Evolutionary conservation across 371 early-diverging fungal species (phyloP).

Genomic region (Rhizopus arrhizus): DNA sequence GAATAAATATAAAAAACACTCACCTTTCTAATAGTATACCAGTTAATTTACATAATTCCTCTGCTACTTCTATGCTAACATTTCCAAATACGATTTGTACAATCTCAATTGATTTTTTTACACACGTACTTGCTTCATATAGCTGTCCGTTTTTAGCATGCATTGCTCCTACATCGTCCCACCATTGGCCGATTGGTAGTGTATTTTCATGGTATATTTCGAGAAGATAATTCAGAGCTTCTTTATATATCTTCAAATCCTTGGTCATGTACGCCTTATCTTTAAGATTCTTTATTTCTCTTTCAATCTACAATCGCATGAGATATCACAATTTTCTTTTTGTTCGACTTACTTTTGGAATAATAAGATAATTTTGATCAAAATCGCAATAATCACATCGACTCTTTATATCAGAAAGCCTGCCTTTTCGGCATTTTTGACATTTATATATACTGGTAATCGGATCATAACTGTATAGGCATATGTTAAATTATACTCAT

Average conservation of each 20-base stretch:
- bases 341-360: constrained; percentile 14
- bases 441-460: constrained; percentile 24
- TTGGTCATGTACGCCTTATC: background rate
- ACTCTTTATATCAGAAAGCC: constrained; percentile 13
- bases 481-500: background rate
- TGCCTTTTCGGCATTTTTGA: constrained; percentile 18
- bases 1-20: background rate
- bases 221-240: constrained; percentile 7
- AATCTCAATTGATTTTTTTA: constrained; percentile 23
- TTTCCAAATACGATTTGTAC: constrained; percentile 26
- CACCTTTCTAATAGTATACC: constrained; percentile 28
- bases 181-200: constrained; percentile 24
- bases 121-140: constrained; percentile 17
- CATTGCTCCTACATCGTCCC: constrained; percentile 26
- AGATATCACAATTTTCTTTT: background rate
- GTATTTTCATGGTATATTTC: constrained; percentile 20
- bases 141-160: constrained; percentile 15
- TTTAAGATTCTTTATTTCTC: background rate
- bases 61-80: constrained; percentile 33
- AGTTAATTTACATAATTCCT: constrained; percentile 39
- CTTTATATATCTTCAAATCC: background rate
- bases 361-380: constrained; percentile 12
- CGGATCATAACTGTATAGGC: background rate
- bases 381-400: constrained; percentile 19
- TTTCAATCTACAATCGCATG: constrained; percentile 14